Base-by-base conservation (phyloP, 768 basidiomycete species). In the Leccinum fibrillosum region DNA sequence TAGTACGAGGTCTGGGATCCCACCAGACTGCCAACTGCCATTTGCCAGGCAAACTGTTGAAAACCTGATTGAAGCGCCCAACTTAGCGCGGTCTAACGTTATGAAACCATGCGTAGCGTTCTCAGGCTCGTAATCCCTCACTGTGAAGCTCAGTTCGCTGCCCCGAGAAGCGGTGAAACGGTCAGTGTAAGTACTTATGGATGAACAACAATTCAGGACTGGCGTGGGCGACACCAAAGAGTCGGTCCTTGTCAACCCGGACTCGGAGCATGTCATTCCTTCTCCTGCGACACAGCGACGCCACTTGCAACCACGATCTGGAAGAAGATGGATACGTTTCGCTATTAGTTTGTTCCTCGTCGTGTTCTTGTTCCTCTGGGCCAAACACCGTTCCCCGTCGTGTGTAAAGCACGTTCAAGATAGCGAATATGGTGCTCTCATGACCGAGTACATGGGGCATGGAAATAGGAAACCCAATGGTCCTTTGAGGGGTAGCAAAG, bases 401-500 rank as follows among this genome's bases (percentile, higher is more conserved):
- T 25, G 45, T 51, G 28, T 39, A 52, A 54, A 35, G 26, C 56
- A 37, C n/a, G 15, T 49, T 52, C 57, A 62, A 34, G 64, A 62
- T 28, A 17, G 55, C 35, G 54, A 58, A 32, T 64, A 67, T 32
- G 48, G 26, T 44, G 25, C 49, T n/a, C 55, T 73, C 13, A 51
- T 63, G 0, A 10, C 12, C 28, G 69, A 66, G 26, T 65, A 64
- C 35, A 56, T 62, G 57, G 63, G 52, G 28, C 49, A 69, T 10
- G 60, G 57, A 42, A 58, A 59, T 50, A 58, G 34, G 49, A 60
- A 19, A 49, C 55, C 56, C 13, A 19, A 55, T 47, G 62, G 58
- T 2, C 66, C 71, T 21, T 58, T 73, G 50, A 69, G 68, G 48
- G 75, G 73, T 17, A 75, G 67, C 58, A 61, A 68, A 37, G 78